Conservation (phyloP, 179 eudicot genomes). For the Heliamphora ciliata region DNA sequence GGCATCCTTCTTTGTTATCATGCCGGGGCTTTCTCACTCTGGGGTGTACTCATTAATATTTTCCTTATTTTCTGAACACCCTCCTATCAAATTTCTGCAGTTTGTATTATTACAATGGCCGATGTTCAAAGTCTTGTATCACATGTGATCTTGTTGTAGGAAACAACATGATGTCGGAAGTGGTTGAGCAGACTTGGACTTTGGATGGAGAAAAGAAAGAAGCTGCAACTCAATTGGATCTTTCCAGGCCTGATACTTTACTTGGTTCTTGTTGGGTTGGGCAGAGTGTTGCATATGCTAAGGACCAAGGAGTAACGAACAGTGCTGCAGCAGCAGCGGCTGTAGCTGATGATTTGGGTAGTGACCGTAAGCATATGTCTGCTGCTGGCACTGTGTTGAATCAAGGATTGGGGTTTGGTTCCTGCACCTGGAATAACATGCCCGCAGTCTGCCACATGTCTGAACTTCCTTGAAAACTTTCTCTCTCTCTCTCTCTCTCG, state of each 20-base stretch:
- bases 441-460: slow-evolving; percentile 31
- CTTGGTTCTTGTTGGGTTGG: slow-evolving; percentile 48
- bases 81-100: too few species aligned
- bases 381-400: slow-evolving; percentile 25
- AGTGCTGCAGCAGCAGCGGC: slow-evolving; percentile 23
- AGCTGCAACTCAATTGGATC: slow-evolving; percentile 24
- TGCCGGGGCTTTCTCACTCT: too few species aligned
- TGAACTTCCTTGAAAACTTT: slow-evolving; percentile 22
- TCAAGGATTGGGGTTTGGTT: slow-evolving; percentile 25
- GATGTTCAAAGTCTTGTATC: not conserved
- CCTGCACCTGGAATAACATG: slow-evolving; percentile 29
- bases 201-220: slow-evolving; percentile 33
- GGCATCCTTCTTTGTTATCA: too few species aligned
- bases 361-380: slow-evolving; percentile 28
- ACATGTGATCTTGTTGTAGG: slow-evolving; percentile 24
- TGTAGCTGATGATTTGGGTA: slow-evolving; percentile 35
- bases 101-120: too few species aligned
- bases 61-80: too few species aligned
- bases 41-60: too few species aligned
- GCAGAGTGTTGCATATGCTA: slow-evolving; percentile 20
- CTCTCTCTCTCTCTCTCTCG: too few species aligned
- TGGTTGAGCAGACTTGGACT: slow-evolving; percentile 22
- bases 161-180: slow-evolving; percentile 34
- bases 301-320: slow-evolving; percentile 23
- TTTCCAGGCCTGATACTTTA: slow-evolving; percentile 54